Percentiles rank a stretch among this genome's conserved stretches.
Conservation (phyloP, 768 basidiomycete genomes). For the Astraeus odoratus region DNA sequence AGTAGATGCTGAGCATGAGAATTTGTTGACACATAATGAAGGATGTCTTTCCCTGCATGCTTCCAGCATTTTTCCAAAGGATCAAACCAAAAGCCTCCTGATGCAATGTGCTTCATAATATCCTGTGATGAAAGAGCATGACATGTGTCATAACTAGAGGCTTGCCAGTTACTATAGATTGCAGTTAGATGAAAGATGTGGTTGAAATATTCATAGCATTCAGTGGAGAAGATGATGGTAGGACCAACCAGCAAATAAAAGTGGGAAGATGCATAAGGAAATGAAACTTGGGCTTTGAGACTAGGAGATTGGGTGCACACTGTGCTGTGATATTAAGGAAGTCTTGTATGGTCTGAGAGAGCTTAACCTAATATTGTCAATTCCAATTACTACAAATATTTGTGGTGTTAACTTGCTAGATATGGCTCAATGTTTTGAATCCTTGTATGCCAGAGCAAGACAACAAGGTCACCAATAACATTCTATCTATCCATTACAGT, state of each 20-base stretch:
- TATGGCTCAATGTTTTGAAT: constrained; percentile 33
- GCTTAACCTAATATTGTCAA: background rate
- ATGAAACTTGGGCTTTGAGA: constrained; percentile 27
- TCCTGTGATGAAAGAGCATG: constrained; percentile 7
- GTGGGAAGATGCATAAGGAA: constrained; percentile 23
- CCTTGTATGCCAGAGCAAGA: constrained; percentile 35
- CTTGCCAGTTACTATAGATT: constrained; percentile 26
- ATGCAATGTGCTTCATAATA: constrained; percentile 9
- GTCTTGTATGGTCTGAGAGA: constrained; percentile 14
- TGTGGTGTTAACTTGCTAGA: constrained; percentile 8
- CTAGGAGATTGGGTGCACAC: constrained; percentile 19
- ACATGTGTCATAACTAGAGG: constrained; percentile 21
- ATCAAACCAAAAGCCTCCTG: too few species aligned
- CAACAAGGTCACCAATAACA: constrained; percentile 28
- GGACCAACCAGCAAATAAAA: constrained; percentile 22
- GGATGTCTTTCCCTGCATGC: too few species aligned
- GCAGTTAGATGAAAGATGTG: constrained; percentile 19
- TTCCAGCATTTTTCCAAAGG: too few species aligned
- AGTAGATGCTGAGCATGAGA: too few species aligned
- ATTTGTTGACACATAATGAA: too few species aligned
- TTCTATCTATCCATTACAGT: constrained; percentile 22
- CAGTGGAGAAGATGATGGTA: constrained; percentile 22
- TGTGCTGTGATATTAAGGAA: constrained; percentile 15
- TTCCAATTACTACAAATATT: background rate
- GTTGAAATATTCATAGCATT: constrained; percentile 24